A percentile compares a stretch with the other conserved stretches of the same genome.
phyloP scores from a whole-genome alignment of 106 monocot genomes.

The Phalaenopsis aphrodite region DNA sequence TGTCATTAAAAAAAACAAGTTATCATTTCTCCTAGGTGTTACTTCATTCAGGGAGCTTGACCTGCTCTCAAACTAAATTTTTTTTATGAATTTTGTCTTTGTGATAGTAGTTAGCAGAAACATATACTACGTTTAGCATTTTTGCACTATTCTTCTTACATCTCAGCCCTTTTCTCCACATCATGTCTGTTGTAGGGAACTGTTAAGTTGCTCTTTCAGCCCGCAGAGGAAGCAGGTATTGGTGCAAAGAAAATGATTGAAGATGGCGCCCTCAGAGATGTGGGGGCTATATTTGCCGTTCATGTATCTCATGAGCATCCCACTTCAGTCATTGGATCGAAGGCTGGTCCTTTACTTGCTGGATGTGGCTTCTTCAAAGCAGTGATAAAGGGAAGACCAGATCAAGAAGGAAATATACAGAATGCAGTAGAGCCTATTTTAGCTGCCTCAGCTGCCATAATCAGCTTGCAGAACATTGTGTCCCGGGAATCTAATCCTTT shows the following conservation, averaged over 20 bases:
- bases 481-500: slow-evolving; percentile 81
- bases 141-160: neutral
- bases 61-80: neutral
- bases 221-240: slow-evolving; percentile 74
- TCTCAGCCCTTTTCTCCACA: neutral
- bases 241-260: slow-evolving; percentile 90
- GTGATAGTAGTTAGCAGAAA: neutral
- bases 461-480: slow-evolving; percentile 67
- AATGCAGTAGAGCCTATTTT: slow-evolving; percentile 39
- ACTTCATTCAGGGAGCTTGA: neutral
- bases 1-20: neutral
- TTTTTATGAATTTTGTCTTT: neutral
- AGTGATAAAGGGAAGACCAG: slow-evolving; percentile 23
- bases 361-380: slow-evolving; percentile 82
- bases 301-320: slow-evolving; percentile 52
- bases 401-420: slow-evolving; percentile 17
- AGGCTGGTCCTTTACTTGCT: slow-evolving; percentile 73
- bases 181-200: slow-evolving; percentile 46
- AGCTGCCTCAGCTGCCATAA: slow-evolving; percentile 56
- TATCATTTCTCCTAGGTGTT: neutral
- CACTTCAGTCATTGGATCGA: slow-evolving; percentile 50
- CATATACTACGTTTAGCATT: neutral
- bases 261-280: slow-evolving; percentile 58
- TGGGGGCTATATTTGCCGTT: slow-evolving; percentile 74
- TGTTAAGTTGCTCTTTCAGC: slow-evolving; percentile 81